Base-by-base conservation (phyloP, 2,329 filamentous ascomycete species). In the Fusarium marasasianum region DNA sequence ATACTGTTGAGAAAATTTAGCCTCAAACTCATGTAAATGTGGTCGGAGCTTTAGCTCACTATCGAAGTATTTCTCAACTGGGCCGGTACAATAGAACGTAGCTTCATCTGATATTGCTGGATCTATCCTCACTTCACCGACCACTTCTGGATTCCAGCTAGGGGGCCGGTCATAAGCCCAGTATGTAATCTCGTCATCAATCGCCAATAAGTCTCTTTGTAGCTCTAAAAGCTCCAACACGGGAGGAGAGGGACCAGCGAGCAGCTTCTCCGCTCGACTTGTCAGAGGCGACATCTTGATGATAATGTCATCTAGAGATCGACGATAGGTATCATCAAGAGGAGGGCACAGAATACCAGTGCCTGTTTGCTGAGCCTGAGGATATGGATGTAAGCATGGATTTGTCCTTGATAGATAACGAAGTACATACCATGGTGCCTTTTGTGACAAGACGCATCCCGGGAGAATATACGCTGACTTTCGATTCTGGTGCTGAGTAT, bases 281-380 rank as follows among this genome's bases (percentile, higher is more conserved):
- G 65, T 68, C 6, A 68, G 29, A 26, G 65, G 63, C 13, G 53
- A 22, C 24, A 68, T 37, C 18, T 43, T 29, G n/a, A 67, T 35
- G 45, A 68, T 67, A 37, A 68, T 61, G 12, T 47, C 31, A 24
- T 68, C 65, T 12, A 68, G 33, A 45, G 65, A 68, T 17, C 38
- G 65, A 24, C 48, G 63, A 5, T 57, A 37, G 2, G 22, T 20
- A 14, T 41, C 14, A 10, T 67, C 24, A 15, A 61, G 26, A 24
- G 65, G 65, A 51, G 65, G 47, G 20, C 65, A 60, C 8, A 68
- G 31, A 12, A 68, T 41, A 8, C 65, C 65, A 20, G 53, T 33
- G 22, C 65, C 63, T 31, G 22, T 47, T 8, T 20, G 41, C 14
- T 53, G 45, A 14, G 45, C 15, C 40, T 61, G 33, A 24, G 4